phyloP scores from a whole-genome alignment of 129 eudicot species.

The Artemisia annua region DNA sequence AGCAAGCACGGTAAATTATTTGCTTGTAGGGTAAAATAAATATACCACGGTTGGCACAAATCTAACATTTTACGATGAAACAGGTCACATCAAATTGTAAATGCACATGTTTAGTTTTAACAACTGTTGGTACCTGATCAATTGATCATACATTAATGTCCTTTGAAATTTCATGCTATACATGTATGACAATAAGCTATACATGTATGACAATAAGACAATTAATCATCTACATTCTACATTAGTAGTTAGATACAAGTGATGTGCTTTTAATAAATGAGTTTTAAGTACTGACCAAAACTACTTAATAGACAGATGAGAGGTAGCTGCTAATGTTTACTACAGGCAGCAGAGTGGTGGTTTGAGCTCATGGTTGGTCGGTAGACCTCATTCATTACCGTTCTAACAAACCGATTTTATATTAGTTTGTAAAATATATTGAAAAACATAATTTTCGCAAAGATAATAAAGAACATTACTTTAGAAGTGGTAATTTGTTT shows the following conservation, averaged over 20 bases:
- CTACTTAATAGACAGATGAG: slow-evolving; percentile 19
- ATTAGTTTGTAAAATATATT: too few relatives aligned
- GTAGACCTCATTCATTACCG: slow-evolving; percentile 27
- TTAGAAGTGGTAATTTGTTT: too few relatives aligned
- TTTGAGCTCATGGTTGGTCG: slow-evolving; percentile 34
- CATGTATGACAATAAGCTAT: too few relatives aligned
- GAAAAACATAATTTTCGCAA: too few relatives aligned
- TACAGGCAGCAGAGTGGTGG: slow-evolving; percentile 23
- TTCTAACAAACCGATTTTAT: background rate
- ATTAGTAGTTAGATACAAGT: too few relatives aligned
- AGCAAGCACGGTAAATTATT: too few relatives aligned
- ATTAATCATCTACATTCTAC: background rate
- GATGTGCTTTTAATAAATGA: background rate
- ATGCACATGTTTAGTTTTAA: background rate
- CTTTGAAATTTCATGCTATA: background rate
- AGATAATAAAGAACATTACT: too few relatives aligned
- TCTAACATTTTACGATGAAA: background rate
- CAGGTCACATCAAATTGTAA: too few relatives aligned
- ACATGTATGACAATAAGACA: background rate
- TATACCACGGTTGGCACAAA: too few relatives aligned
- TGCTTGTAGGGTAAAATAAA: too few relatives aligned
- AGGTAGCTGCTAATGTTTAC: slow-evolving; percentile 30
- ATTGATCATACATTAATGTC: background rate
- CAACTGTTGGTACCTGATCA: background rate
- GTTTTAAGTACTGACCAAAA: slow-evolving; percentile 20